A percentile compares a stretch with the other conserved stretches of the same genome.
These are phyloP conservation scores for Colletotrichum higginsianum DNA, from an alignment of 2,329 filamentous ascomycete genomes.

Conservation along the genomic window DNA sequence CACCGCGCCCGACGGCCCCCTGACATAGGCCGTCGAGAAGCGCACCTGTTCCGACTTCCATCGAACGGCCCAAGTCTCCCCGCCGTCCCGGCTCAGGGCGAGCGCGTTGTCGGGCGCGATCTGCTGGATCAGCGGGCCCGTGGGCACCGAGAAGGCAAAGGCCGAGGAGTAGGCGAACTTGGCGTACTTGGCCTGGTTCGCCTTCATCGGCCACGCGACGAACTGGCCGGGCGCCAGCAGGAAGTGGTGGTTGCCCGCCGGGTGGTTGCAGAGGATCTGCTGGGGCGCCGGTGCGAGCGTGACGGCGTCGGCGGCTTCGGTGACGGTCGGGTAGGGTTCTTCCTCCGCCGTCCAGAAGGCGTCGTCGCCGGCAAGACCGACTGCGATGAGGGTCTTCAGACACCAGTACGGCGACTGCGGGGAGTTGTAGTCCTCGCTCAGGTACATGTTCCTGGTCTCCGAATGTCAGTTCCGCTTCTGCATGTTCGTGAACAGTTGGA, in stretches of 20 bases:
- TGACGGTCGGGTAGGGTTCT: slow-evolving; percentile 44
- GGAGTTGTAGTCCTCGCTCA: slow-evolving; percentile 71
- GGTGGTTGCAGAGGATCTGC: slow-evolving; percentile 61
- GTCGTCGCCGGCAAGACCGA: slow-evolving; percentile 54
- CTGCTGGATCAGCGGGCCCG: slow-evolving; percentile 52
- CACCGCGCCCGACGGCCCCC: not conserved
- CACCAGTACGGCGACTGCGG: slow-evolving; percentile 70
- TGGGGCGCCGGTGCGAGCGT: slow-evolving; percentile 48
- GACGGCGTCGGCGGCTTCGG: not conserved
- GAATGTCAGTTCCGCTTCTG: not conserved
- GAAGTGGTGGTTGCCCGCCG: slow-evolving; percentile 56
- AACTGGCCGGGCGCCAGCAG: slow-evolving; percentile 59
- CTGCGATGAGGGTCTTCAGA: slow-evolving; percentile 63
- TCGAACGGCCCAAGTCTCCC: slow-evolving; percentile 50
- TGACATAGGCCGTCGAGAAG: slow-evolving; percentile 30
- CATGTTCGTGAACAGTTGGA: too few species aligned
- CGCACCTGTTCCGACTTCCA: slow-evolving; percentile 47
- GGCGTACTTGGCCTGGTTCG: slow-evolving; percentile 60
- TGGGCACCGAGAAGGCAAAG: slow-evolving; percentile 62
- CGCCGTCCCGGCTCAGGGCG: slow-evolving; percentile 50
- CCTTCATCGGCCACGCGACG: slow-evolving; percentile 55
- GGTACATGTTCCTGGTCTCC: slow-evolving; percentile 62
- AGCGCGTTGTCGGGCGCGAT: slow-evolving; percentile 52
- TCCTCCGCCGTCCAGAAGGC: slow-evolving; percentile 63
- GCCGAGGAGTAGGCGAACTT: slow-evolving; percentile 66